Evolutionary conservation across 192 early-diverging fungal genomes (phyloP).

Genomic region (Rhizoclosmatium globosum): DNA sequence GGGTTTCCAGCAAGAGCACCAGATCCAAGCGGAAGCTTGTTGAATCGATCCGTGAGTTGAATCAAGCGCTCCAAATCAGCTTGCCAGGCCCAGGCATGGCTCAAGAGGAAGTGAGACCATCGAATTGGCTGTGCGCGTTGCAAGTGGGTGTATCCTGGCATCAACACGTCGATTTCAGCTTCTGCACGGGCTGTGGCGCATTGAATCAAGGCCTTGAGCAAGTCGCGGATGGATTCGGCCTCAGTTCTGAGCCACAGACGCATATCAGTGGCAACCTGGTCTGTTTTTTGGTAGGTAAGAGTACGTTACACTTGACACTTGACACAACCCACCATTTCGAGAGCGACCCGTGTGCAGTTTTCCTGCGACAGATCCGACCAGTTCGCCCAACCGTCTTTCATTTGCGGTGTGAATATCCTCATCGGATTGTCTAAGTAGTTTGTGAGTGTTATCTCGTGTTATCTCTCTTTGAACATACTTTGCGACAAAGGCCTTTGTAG

Average conservation of each 20-base stretch:
- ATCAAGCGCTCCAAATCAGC: constrained; percentile 85
- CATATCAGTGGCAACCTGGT: constrained; percentile 99
- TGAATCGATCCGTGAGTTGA: constrained; percentile 82
- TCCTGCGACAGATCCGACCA: constrained; percentile 91
- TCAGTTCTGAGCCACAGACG: constrained; percentile 92
- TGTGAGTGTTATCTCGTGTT: background rate
- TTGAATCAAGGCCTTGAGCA: constrained; percentile 80
- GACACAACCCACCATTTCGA: background rate
- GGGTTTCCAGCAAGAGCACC: constrained; percentile 98
- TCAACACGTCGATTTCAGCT: constrained; percentile 90
- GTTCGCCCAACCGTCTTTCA: constrained; percentile 91
- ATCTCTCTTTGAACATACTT: background rate
- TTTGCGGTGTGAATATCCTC: constrained; percentile 99
- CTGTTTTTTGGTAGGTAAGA: constrained; percentile 35
- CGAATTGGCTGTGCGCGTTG: constrained; percentile 98
- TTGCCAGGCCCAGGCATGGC: constrained; percentile 91
- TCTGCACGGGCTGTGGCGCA: constrained; percentile 82
- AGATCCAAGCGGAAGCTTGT: constrained; percentile 87
- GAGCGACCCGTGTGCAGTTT: constrained; percentile 95
- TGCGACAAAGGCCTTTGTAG: constrained; percentile 66
- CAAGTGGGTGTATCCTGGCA: constrained; percentile 99
- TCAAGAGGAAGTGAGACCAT: constrained; percentile 92
- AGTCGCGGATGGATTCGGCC: constrained; percentile 64
- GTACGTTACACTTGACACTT: background rate
- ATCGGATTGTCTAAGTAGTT: constrained; percentile 59